A percentile compares a stretch with the other conserved stretches of the same genome.
These are phyloP conservation scores for Fonsecaea pedrosoi DNA, from an alignment of 2,329 filamentous ascomycete genomes.

Conservation along the genomic window DNA sequence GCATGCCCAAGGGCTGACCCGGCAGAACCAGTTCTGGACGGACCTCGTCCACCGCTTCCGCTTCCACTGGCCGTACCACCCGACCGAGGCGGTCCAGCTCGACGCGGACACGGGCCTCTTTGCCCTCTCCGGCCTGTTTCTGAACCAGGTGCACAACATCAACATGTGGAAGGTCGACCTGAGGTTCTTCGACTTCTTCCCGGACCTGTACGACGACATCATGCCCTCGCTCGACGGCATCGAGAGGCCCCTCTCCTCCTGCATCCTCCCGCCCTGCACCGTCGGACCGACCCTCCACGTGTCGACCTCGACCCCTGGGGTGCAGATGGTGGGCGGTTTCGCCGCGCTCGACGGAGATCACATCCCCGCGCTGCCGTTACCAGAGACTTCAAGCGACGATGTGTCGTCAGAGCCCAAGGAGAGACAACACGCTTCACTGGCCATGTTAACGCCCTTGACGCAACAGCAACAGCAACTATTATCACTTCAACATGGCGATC, in stretches of 20 bases:
- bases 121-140: constrained; percentile 1
- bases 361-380: not conserved
- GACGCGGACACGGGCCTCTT: constrained; percentile 5
- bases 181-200: constrained; percentile 12
- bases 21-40: constrained; percentile 15
- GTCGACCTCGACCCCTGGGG: not conserved
- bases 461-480: not conserved
- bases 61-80: constrained; percentile 11
- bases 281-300: not conserved
- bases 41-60: constrained; percentile 9
- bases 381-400: not conserved
- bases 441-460: not conserved
- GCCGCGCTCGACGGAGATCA: not conserved
- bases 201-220: constrained; percentile 16
- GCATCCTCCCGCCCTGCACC: not conserved
- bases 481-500: too few relatives aligned
- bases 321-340: not conserved
- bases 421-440: not conserved
- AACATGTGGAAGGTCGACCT: constrained; percentile 16
- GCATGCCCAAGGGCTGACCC: not conserved
- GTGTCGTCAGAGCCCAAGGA: not conserved
- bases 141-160: constrained; percentile 16
- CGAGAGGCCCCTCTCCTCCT: not conserved
- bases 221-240: constrained; percentile 1
- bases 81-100: not conserved